phyloP scores from a whole-genome alignment of 2,329 filamentous ascomycete species.

The Botryotinia calthae region DNA sequence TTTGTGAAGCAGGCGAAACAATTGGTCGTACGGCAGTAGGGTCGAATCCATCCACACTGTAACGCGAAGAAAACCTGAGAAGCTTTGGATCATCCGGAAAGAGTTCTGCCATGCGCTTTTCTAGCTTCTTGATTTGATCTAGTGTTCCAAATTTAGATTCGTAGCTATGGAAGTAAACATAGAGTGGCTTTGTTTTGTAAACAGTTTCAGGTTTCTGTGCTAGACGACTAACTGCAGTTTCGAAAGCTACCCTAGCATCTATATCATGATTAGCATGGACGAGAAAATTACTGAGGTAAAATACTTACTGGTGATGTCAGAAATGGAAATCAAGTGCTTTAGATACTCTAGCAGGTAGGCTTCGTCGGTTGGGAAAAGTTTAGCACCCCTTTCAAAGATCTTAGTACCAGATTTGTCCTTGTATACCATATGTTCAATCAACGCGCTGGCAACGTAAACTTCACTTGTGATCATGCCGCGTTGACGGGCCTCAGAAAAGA shows the following conservation, averaged over 20 bases:
- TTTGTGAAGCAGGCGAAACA: slow-evolving; percentile 76
- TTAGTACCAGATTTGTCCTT: slow-evolving; percentile 89
- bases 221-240: slow-evolving; percentile 84
- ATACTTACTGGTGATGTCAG: slow-evolving; percentile 85
- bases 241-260: slow-evolving; percentile 95
- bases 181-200: slow-evolving; percentile 77
- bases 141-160: slow-evolving; percentile 94
- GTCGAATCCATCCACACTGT: slow-evolving; percentile 71
- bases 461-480: slow-evolving; percentile 88
- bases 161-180: slow-evolving; percentile 90
- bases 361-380: slow-evolving; percentile 91
- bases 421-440: slow-evolving; percentile 94
- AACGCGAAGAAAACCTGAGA: slow-evolving; percentile 72
- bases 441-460: slow-evolving; percentile 88
- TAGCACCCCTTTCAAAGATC: slow-evolving; percentile 92
- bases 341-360: slow-evolving; percentile 92
- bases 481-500: slow-evolving; percentile 86
- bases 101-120: slow-evolving; percentile 89
- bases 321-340: slow-evolving; percentile 87
- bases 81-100: slow-evolving; percentile 84
- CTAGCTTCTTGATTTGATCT: slow-evolving; percentile 83
- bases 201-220: slow-evolving; percentile 72
- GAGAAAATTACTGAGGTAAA: neutral
- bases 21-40: slow-evolving; percentile 79
- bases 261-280: slow-evolving; percentile 27